Evolutionary conservation across 805 yeast species (phyloP).

Genomic region (Kazachstania kunashirensis): DNA sequence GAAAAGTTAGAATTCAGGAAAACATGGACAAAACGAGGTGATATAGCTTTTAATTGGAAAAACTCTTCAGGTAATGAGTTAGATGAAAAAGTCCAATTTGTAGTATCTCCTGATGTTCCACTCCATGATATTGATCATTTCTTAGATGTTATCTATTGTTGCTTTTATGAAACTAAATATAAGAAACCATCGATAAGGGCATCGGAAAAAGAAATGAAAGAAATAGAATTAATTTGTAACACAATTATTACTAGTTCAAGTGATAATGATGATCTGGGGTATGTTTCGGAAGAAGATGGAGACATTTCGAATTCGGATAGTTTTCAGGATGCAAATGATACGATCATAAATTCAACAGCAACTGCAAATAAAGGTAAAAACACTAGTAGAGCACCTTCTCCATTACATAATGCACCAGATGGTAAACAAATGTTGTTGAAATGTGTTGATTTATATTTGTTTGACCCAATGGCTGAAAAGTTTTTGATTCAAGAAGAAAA

Average conservation of each 20-base stretch:
- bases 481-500: slow-evolving; percentile 37
- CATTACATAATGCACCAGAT: slow-evolving; percentile 10
- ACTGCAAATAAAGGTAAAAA: background rate
- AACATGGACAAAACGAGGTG: slow-evolving; percentile 42
- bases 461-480: slow-evolving; percentile 40
- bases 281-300: background rate
- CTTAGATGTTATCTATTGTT: slow-evolving; percentile 48
- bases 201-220: slow-evolving; percentile 40
- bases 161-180: slow-evolving; percentile 71
- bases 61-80: slow-evolving; percentile 75
- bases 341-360: background rate
- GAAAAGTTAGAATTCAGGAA: slow-evolving; percentile 49
- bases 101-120: slow-evolving; percentile 53
- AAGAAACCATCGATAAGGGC: slow-evolving; percentile 41
- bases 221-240: slow-evolving; percentile 35
- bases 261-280: slow-evolving; percentile 11
- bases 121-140: slow-evolving; percentile 48
- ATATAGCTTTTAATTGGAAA: slow-evolving; percentile 61
- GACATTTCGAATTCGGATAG: too few species aligned
- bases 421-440: slow-evolving; percentile 8
- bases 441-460: slow-evolving; percentile 42
- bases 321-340: slow-evolving; percentile 18
- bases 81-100: slow-evolving; percentile 77
- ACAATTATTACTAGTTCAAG: slow-evolving; percentile 10
- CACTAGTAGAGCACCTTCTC: slow-evolving; percentile 3